Base-by-base conservation (phyloP, 1,284 basidiomycete species). In the Trametes sp. region DNA sequence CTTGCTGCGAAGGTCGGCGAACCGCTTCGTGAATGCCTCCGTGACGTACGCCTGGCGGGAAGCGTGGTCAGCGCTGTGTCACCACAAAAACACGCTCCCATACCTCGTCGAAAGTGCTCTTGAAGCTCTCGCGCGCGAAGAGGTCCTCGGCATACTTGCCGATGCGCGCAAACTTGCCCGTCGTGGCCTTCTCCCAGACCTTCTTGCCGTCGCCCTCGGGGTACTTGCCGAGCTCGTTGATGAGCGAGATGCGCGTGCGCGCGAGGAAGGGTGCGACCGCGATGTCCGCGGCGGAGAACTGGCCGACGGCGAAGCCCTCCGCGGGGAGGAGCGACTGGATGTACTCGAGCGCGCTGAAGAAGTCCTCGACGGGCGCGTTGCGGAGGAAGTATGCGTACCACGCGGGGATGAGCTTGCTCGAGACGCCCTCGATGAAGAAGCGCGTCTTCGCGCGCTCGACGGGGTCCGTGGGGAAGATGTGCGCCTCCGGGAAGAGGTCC, bases 361-460 rank as follows among this genome's bases (percentile, higher is more conserved):
- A 60, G 0, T 72, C 75, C 8, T 81, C 80, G 11, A 78, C 73
- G 14, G 85, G 85, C 1, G 75, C 74, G 14, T 72, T 44, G 28
- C 80, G 50, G 54, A 82, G 77, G 31, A 76, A 48, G 53, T 62
- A 66, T 24, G 55, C 63, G 63, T 45, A 60, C 57, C 62, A 66
- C 36, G 73, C 80, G 0, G 82, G 78, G 23, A 73, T 45, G 63
- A 85, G 71, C 65, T 82, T 84, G 61, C 75, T 81, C 9, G 78
- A 75, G 46, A 84, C 76, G 6, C 76, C 75, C 59, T 89, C 85
- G 65, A 85, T 83, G 76, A 89, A 87, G 73, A 87, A 84, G 14
- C 87, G 84, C 2, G 80, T 83, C 54, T 81, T 78, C 13, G 88
- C 87, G 33, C 85, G 83, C 14, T 72, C 67, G 29, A 86, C 78